A percentile compares a stretch with the other conserved stretches of the same genome.
phyloP scores from a whole-genome alignment of 2,329 filamentous ascomycete genomes.

The Coniochaeta prunicola region DNA sequence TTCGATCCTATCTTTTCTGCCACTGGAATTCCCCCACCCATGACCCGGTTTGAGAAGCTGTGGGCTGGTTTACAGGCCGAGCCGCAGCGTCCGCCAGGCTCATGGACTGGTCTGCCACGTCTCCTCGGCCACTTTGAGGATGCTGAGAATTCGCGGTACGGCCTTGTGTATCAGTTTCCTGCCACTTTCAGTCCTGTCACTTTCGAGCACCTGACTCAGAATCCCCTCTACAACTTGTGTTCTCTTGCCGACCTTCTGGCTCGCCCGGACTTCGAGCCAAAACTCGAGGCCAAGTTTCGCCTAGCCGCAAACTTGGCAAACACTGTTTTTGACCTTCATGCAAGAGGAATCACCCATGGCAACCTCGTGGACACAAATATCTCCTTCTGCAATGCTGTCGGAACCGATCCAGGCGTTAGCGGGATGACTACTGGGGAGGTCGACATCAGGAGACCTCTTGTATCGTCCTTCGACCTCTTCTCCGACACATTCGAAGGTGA shows the following conservation, averaged over 20 bases:
- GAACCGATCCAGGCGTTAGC: slow-evolving; percentile 27
- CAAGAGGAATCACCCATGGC: slow-evolving; percentile 61
- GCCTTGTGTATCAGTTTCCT: slow-evolving; percentile 69
- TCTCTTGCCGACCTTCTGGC: slow-evolving; percentile 48
- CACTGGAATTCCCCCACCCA: slow-evolving; percentile 57
- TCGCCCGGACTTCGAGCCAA: slow-evolving; percentile 49
- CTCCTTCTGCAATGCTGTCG: slow-evolving; percentile 50
- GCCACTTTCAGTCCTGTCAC: slow-evolving; percentile 53
- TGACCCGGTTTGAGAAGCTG: slow-evolving; percentile 58
- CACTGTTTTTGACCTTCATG: slow-evolving; percentile 67
- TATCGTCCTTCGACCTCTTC: slow-evolving; percentile 72
- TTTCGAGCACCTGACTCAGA: slow-evolving; percentile 42
- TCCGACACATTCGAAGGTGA: slow-evolving; percentile 34
- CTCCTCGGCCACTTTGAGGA: slow-evolving; percentile 70
- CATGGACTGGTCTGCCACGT: slow-evolving; percentile 55
- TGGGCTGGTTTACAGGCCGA: slow-evolving; percentile 50
- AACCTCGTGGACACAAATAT: slow-evolving; percentile 62
- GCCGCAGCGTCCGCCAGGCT: slow-evolving; percentile 40
- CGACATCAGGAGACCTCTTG: slow-evolving; percentile 60
- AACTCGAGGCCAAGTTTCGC: slow-evolving; percentile 68
- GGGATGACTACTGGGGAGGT: slow-evolving; percentile 36
- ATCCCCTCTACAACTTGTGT: slow-evolving; percentile 41
- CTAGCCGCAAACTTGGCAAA: slow-evolving; percentile 66
- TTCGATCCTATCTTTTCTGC: slow-evolving; percentile 56
- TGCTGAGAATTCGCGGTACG: slow-evolving; percentile 59